Evolutionary conservation across 208 protist genomes (phyloP).

Genomic region (Zelonia costaricensis): DNA sequence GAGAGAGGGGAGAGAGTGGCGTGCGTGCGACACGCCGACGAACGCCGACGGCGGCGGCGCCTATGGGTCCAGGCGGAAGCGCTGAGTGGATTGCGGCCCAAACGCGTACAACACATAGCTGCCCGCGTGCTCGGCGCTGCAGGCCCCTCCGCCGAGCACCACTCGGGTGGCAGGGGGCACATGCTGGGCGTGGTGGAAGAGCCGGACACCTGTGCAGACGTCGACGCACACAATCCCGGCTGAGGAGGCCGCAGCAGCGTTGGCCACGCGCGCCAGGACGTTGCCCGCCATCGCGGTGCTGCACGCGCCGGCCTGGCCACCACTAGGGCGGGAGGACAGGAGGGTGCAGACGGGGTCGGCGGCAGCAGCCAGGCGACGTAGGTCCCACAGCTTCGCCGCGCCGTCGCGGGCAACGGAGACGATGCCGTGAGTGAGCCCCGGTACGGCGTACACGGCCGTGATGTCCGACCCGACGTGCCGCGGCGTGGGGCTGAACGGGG

Average conservation of each 20-base stretch:
- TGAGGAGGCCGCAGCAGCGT: too few relatives aligned
- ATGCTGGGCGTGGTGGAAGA: constrained; percentile 21
- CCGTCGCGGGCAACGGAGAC: constrained; percentile 56
- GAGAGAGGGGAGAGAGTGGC: too few relatives aligned
- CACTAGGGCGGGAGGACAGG: constrained; percentile 12
- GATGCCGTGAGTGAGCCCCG: constrained; percentile 38
- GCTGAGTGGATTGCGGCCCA: constrained; percentile 18
- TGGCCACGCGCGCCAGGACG: too few relatives aligned
- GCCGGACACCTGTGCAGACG: constrained; percentile 10
- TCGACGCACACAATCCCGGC: constrained; percentile 34
- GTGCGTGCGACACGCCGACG: too few relatives aligned
- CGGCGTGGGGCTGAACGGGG: constrained; percentile 24
- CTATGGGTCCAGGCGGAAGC: constrained; percentile 9
- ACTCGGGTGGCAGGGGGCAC: constrained; percentile 21
- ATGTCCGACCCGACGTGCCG: constrained; percentile 40
- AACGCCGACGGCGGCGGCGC: not conserved
- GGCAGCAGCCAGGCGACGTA: constrained; percentile 34
- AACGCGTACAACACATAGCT: constrained; percentile 25
- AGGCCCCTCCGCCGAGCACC: constrained; percentile 6
- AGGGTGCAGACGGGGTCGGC: constrained; percentile 39
- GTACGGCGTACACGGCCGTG: constrained; percentile 29
- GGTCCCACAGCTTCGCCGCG: constrained; percentile 69
- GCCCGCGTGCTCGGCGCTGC: not conserved
- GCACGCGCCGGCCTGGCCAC: constrained; percentile 21
- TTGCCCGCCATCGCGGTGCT: constrained; percentile 7